A percentile compares a stretch with the other conserved stretches of the same genome.
Conservation (phyloP, 2,329 filamentous ascomycete genomes). For the Colletotrichum theobromicola region DNA sequence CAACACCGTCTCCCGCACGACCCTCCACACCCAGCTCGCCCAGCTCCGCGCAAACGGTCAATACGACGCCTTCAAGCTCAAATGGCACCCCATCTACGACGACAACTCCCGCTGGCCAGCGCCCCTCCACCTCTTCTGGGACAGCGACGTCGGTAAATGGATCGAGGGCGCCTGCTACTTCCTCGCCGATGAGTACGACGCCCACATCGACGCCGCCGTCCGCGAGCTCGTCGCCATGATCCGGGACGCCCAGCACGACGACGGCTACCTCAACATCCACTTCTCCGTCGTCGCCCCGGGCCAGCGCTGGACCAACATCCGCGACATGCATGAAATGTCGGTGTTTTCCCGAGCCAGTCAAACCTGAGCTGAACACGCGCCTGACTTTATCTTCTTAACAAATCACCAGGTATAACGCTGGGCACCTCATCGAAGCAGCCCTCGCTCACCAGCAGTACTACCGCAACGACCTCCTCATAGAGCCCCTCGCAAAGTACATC, state of each 20-base stretch:
- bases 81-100: slow-evolving; percentile 60
- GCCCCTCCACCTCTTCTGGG: slow-evolving; percentile 65
- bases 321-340: slow-evolving; percentile 67
- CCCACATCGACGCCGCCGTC: slow-evolving; percentile 54
- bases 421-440: slow-evolving; percentile 66
- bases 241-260: slow-evolving; percentile 57
- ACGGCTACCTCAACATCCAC: slow-evolving; percentile 69
- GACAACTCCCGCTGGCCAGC: slow-evolving; percentile 58
- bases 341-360: slow-evolving; percentile 15
- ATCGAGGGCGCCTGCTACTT: slow-evolving; percentile 68
- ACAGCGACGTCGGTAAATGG: slow-evolving; percentile 61
- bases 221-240: slow-evolving; percentile 65
- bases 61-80: slow-evolving; percentile 62
- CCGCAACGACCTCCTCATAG: slow-evolving; percentile 54
- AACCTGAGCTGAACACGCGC: background rate
- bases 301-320: slow-evolving; percentile 61
- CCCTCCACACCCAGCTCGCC: slow-evolving; percentile 56
- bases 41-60: slow-evolving; percentile 59
- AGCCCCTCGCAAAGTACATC: slow-evolving; percentile 60
- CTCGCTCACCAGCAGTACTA: slow-evolving; percentile 60
- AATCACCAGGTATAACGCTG: slow-evolving; percentile 57
- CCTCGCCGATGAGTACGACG: slow-evolving; percentile 44
- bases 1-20: slow-evolving; percentile 37
- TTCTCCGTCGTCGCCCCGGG: slow-evolving; percentile 63
- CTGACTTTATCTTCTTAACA: background rate